Evolutionary conservation across 2,329 filamentous ascomycete genomes (phyloP).

Genomic region (Nannizzia gypsea): DNA sequence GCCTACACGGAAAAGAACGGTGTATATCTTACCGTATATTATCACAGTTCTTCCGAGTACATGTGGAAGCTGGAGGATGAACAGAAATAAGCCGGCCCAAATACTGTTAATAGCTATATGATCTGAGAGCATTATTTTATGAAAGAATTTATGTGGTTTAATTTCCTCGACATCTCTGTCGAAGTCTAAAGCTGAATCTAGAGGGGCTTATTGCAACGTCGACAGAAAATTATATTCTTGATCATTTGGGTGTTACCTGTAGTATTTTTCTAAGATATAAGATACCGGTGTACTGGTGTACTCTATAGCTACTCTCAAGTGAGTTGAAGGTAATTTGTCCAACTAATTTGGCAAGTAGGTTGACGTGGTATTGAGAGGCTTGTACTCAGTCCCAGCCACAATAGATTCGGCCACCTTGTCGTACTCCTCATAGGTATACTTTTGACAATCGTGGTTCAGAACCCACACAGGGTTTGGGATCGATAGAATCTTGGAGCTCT

Average conservation of each 20-base stretch:
- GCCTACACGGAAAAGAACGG: constrained; percentile 10
- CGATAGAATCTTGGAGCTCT: background rate
- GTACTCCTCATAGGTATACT: constrained; percentile 12
- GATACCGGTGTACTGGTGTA: no score
- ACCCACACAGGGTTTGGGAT: constrained; percentile 13
- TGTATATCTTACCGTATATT: constrained; percentile 7
- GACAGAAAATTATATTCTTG: no score
- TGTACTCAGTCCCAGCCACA: constrained; percentile 9
- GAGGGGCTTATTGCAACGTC: no score
- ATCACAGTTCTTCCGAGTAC: constrained; percentile 8
- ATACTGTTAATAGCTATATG: no score
- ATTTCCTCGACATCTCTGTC: no score
- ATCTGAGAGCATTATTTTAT: no score
- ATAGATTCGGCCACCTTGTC: constrained; percentile 7
- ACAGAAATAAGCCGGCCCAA: background rate
- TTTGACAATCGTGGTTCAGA: constrained; percentile 13
- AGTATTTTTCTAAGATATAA: no score
- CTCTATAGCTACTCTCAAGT: no score
- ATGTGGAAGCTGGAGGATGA: constrained; percentile 5
- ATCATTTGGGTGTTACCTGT: no score
- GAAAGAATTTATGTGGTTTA: no score
- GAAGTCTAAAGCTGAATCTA: no score
- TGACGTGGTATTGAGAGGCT: constrained; percentile 10
- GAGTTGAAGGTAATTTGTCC: no score
- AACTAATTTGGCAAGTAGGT: background rate